Percentiles rank a stretch among this genome's conserved stretches.
Conservation (phyloP, 1,284 basidiomycete genomes). For the Irpex lacteus region DNA sequence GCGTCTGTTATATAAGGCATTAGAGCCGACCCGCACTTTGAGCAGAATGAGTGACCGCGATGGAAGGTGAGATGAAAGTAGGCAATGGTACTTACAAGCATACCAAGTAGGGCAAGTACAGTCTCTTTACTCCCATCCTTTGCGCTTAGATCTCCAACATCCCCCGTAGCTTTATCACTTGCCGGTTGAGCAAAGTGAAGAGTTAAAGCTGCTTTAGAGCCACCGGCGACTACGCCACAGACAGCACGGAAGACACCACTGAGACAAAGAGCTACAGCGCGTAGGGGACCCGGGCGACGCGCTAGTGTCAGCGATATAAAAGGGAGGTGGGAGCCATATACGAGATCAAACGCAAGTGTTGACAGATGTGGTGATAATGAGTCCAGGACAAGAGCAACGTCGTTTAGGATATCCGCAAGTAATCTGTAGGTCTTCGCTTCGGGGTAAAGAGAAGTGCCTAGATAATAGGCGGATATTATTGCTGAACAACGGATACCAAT, state of each 20-base stretch:
- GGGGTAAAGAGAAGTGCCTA: conserved; percentile 62
- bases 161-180: conserved; percentile 40
- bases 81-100: conserved; percentile 49
- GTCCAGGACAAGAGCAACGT: conserved; percentile 55
- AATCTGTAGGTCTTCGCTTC: conserved; percentile 72
- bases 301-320: conserved; percentile 18
- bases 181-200: conserved; percentile 55
- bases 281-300: conserved; percentile 27
- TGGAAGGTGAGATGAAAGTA: not conserved
- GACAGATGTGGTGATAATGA: conserved; percentile 54
- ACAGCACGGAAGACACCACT: conserved; percentile 56
- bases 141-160: conserved; percentile 67
- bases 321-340: conserved; percentile 7
- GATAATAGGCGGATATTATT: conserved; percentile 56
- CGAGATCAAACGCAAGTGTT: conserved; percentile 8
- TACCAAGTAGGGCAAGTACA: conserved; percentile 59
- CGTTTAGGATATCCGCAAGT: conserved; percentile 67
- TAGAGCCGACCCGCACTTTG: conserved; percentile 54
- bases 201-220: conserved; percentile 67
- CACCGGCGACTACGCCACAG: conserved; percentile 59
- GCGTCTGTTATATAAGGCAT: conserved; percentile 53
- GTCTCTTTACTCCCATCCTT: conserved; percentile 74
- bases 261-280: conserved; percentile 53
- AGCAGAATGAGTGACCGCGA: not conserved
- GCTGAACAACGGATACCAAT: conserved; percentile 34